These are phyloP conservation scores for Pyrrhoderma noxium DNA, from an alignment of 1,284 basidiomycete species.

Conservation along the genomic window DNA sequence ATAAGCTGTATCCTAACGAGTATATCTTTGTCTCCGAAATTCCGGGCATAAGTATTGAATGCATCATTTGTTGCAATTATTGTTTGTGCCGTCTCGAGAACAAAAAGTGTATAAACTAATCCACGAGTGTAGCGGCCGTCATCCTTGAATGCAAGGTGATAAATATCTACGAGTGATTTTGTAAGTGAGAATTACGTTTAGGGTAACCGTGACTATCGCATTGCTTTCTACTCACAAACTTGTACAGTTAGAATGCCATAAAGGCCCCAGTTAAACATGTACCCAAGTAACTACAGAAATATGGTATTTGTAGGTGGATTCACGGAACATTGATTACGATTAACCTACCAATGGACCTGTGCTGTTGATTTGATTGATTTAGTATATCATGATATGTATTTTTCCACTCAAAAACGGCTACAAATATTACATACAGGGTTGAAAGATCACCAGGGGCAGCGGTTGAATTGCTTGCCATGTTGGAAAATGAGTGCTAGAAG, in stretches of 20 bases:
- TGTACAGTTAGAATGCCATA: constrained; percentile 1
- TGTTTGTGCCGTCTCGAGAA: constrained; percentile 23
- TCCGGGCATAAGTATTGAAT: constrained; percentile 22
- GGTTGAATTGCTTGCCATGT: too few relatives aligned
- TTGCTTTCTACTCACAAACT: constrained; percentile 4
- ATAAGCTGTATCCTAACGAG: neutral
- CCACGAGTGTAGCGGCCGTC: constrained; percentile 20
- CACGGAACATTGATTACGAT: too few relatives aligned
- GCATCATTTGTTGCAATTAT: constrained; percentile 23
- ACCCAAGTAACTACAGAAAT: constrained; percentile 1
- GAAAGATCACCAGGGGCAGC: too few relatives aligned
- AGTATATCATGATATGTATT: too few relatives aligned
- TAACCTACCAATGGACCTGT: too few relatives aligned
- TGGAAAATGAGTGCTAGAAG: too few relatives aligned
- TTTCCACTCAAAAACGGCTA: too few relatives aligned
- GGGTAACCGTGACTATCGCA: too few relatives aligned
- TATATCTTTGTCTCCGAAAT: constrained; percentile 22
- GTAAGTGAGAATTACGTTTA: neutral
- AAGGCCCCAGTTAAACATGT: constrained; percentile 6
- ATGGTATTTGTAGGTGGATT: neutral
- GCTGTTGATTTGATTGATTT: too few relatives aligned
- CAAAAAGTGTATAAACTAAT: constrained; percentile 22
- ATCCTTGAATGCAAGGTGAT: constrained; percentile 24
- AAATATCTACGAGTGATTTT: constrained; percentile 20
- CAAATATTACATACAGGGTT: too few relatives aligned